Conservation (phyloP, 306 rosid genomes). For the Castanea sativa region DNA sequence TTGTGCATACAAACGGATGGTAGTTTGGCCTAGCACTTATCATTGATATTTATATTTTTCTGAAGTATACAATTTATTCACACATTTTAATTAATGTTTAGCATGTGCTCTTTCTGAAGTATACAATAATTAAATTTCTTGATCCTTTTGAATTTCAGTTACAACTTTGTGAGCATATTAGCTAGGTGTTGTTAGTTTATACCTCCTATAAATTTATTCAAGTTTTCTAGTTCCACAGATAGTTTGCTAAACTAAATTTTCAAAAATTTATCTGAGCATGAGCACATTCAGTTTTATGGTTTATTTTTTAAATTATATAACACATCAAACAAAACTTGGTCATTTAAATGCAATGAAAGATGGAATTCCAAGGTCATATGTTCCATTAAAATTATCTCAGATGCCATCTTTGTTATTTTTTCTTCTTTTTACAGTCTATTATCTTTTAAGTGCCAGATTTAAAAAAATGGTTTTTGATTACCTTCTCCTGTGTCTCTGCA, state of each 20-base stretch:
- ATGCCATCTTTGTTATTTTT: neutral
- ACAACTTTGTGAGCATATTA: neutral
- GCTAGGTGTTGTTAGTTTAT: neutral
- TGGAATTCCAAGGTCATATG: neutral
- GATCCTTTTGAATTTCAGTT: neutral
- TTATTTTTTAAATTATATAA: neutral
- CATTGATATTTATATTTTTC: neutral
- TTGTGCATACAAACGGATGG: neutral
- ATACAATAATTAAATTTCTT: too few relatives aligned
- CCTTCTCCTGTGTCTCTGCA: constrained; percentile 18
- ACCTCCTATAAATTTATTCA: neutral
- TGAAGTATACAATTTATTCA: neutral
- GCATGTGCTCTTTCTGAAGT: neutral
- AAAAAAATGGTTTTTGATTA: constrained; percentile 6
- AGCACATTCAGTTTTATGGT: neutral
- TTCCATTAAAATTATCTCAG: neutral
- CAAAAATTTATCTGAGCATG: neutral
- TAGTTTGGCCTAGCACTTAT: neutral
- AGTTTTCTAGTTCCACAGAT: neutral
- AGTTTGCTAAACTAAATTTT: neutral
- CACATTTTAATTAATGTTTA: neutral
- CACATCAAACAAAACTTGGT: neutral
- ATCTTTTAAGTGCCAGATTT: neutral
- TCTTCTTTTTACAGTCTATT: neutral
- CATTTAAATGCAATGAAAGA: neutral